A percentile compares a stretch with the other conserved stretches of the same genome.
phyloP scores from a whole-genome alignment of 495 filamentous ascomycete genomes.

The Podospora tetraspora region DNA sequence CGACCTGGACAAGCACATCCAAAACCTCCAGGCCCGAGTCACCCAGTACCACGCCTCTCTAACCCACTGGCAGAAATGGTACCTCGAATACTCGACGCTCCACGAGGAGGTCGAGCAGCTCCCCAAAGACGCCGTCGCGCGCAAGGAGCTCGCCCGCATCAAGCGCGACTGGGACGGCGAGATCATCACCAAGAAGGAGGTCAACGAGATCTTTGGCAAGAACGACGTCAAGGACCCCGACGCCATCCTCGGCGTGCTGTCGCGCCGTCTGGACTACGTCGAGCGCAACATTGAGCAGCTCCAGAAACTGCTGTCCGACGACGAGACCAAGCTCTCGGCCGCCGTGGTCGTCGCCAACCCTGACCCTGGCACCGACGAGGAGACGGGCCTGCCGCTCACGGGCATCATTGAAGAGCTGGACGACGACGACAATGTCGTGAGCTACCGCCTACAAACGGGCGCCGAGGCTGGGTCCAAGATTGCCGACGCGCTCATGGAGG shows the following conservation, averaged over 20 bases:
- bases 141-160: slow-evolving; percentile 42
- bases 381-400: slow-evolving; percentile 60
- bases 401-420: slow-evolving; percentile 92
- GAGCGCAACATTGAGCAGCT: slow-evolving; percentile 68
- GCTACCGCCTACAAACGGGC: slow-evolving; percentile 53
- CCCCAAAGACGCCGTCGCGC: slow-evolving; percentile 44
- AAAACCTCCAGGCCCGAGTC: slow-evolving; percentile 69
- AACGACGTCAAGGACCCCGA: slow-evolving; percentile 44
- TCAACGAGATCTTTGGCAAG: slow-evolving; percentile 59
- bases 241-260: slow-evolving; percentile 65
- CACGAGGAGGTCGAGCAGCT: slow-evolving; percentile 67
- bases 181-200: slow-evolving; percentile 48
- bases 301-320: slow-evolving; percentile 60
- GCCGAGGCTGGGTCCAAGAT: slow-evolving; percentile 57
- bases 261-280: slow-evolving; percentile 80
- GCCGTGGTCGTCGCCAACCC: slow-evolving; percentile 41
- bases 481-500: slow-evolving; percentile 63
- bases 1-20: slow-evolving; percentile 67
- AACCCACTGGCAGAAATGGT: slow-evolving; percentile 81
- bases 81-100: slow-evolving; percentile 83
- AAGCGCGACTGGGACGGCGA: slow-evolving; percentile 40
- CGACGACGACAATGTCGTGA: slow-evolving; percentile 81
- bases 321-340: slow-evolving; percentile 61
- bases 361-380: slow-evolving; percentile 53
- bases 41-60: slow-evolving; percentile 69